Conservation (phyloP, 2,329 filamentous ascomycete genomes). For the Colletotrichum godetiae region DNA sequence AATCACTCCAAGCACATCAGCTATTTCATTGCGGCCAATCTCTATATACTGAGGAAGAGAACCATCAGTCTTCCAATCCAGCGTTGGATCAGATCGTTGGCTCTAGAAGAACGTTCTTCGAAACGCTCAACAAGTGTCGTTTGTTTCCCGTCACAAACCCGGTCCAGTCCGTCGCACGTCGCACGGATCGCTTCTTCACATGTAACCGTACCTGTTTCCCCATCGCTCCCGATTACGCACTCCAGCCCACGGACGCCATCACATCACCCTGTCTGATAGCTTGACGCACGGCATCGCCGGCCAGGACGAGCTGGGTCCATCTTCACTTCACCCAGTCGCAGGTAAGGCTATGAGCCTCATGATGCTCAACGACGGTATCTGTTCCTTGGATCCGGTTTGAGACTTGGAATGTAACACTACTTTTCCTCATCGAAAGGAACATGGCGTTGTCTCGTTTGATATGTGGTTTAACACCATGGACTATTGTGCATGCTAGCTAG, state of each 20-base stretch:
- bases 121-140: conserved; percentile 16
- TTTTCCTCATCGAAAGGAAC: background rate
- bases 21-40: background rate
- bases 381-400: background rate
- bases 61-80: too few relatives aligned
- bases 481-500: background rate
- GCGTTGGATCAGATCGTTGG: background rate
- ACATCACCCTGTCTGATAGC: background rate
- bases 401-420: background rate
- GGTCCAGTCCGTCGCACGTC: conserved; percentile 2
- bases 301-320: too few relatives aligned
- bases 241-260: conserved; percentile 6
- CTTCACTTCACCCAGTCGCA: background rate
- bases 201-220: conserved; percentile 21
- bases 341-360: background rate
- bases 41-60: background rate
- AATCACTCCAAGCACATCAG: background rate
- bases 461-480: background rate
- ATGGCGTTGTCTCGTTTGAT: background rate
- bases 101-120: conserved; percentile 10
- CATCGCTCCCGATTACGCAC: conserved; percentile 10
- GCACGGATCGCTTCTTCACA: conserved; percentile 31
- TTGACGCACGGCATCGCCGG: background rate
- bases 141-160: conserved; percentile 3
- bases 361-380: background rate